Evolutionary conservation across 2,329 filamentous ascomycete genomes (phyloP).

Genomic region (Colletotrichum lini): DNA sequence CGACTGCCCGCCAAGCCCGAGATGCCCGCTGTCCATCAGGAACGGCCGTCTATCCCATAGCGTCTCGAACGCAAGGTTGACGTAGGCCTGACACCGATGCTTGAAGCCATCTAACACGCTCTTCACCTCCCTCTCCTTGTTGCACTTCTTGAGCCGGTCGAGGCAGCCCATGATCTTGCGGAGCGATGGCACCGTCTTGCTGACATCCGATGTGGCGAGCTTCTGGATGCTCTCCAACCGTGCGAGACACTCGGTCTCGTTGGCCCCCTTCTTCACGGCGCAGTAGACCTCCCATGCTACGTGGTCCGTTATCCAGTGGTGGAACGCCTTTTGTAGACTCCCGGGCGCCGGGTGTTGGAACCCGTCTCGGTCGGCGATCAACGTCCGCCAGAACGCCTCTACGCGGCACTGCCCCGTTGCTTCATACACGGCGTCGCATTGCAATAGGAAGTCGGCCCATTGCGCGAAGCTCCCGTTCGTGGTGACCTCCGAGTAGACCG

Average conservation of each 20-base stretch:
- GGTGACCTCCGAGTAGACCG: constrained; percentile 32
- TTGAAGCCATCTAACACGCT: constrained; percentile 19
- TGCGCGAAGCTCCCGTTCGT: constrained; percentile 30
- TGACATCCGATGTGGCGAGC: constrained; percentile 21
- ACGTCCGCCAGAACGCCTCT: constrained; percentile 48
- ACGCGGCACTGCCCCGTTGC: constrained; percentile 45
- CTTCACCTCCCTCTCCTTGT: constrained; percentile 8
- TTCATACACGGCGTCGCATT: constrained; percentile 44
- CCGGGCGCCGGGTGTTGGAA: constrained; percentile 16
- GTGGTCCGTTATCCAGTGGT: constrained; percentile 33
- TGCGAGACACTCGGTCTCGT: not conserved
- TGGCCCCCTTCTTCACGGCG: constrained; percentile 17
- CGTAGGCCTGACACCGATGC: constrained; percentile 27
- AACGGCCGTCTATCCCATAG: constrained; percentile 34
- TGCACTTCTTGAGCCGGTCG: constrained; percentile 12
- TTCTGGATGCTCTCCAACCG: constrained; percentile 20
- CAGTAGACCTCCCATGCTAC: constrained; percentile 30
- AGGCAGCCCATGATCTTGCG: constrained; percentile 16
- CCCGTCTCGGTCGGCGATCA: constrained; percentile 46
- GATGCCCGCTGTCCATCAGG: constrained; percentile 15
- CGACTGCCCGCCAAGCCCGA: constrained; percentile 30
- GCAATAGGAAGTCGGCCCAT: constrained; percentile 40
- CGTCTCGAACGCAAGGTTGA: constrained; percentile 33
- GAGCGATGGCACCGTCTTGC: constrained; percentile 13
- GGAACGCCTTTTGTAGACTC: constrained; percentile 20